Evolutionary conservation across 2,329 filamentous ascomycete genomes (phyloP).

Genomic region (Plenodomus tracheiphilus): DNA sequence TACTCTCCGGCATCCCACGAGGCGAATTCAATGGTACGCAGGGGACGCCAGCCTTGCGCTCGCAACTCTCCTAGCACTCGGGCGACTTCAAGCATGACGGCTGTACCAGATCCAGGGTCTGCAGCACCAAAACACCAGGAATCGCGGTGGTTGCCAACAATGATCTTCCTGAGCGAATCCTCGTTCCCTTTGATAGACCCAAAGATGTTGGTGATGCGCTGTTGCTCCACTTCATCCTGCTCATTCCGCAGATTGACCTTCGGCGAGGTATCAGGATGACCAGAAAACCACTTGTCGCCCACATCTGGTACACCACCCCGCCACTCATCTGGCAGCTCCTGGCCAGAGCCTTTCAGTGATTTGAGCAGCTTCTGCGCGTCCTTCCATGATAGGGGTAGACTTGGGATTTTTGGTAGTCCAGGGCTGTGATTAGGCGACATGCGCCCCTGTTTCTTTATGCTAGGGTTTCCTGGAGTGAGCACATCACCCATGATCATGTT

Average conservation of each 20-base stretch:
- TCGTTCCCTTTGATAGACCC: slow-evolving; percentile 84
- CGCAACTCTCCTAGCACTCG: slow-evolving; percentile 81
- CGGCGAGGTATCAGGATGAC: slow-evolving; percentile 69
- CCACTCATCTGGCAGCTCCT: slow-evolving; percentile 71
- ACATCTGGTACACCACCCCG: slow-evolving; percentile 75
- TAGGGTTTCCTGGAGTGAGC: slow-evolving; percentile 86
- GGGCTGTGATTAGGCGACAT: slow-evolving; percentile 70
- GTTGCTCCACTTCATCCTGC: slow-evolving; percentile 79
- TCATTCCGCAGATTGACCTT: slow-evolving; percentile 81
- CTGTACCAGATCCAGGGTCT: slow-evolving; percentile 83
- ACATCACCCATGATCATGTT: slow-evolving; percentile 87
- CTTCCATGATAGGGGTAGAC: slow-evolving; percentile 84
- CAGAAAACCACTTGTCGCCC: slow-evolving; percentile 77
- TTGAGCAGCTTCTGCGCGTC: slow-evolving; percentile 82
- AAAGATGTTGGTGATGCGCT: slow-evolving; percentile 91
- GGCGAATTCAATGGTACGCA: slow-evolving; percentile 94
- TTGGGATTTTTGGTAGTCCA: slow-evolving; percentile 81
- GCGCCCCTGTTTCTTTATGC: slow-evolving; percentile 66
- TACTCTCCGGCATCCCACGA: slow-evolving; percentile 96
- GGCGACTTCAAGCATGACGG: slow-evolving; percentile 86
- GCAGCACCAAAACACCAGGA: slow-evolving; percentile 87
- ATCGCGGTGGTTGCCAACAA: slow-evolving; percentile 92
- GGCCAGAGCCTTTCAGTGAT: slow-evolving; percentile 73
- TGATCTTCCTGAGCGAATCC: slow-evolving; percentile 77
- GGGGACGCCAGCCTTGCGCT: slow-evolving; percentile 79